phyloP scores from a whole-genome alignment of 352 stramenopile species.

The Pythium chondricola region DNA sequence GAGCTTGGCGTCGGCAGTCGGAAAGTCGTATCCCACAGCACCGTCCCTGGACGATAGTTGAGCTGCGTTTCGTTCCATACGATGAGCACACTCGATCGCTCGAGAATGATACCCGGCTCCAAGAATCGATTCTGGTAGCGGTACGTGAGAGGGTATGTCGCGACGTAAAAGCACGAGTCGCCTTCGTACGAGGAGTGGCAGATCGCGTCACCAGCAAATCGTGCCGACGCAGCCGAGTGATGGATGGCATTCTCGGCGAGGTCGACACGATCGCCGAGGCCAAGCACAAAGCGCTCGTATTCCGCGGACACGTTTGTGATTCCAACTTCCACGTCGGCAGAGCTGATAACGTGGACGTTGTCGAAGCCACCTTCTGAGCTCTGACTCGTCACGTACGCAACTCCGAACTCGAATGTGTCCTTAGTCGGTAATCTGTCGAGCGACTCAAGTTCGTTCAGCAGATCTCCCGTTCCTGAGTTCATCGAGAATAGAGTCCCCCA shows the following conservation, averaged over 20 bases:
- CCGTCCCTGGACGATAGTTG: constrained; percentile 69
- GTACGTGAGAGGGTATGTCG: constrained; percentile 52
- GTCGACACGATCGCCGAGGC: constrained; percentile 62
- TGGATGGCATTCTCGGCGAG: constrained; percentile 12
- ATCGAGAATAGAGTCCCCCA: constrained; percentile 83
- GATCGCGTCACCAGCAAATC: constrained; percentile 25
- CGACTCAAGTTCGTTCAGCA: constrained; percentile 57
- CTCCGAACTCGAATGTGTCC: constrained; percentile 77
- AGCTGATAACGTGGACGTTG: constrained; percentile 60
- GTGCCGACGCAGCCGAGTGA: neutral
- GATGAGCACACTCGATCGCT: constrained; percentile 72
- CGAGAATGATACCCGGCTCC: constrained; percentile 30
- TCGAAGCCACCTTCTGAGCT: constrained; percentile 72
- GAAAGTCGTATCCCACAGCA: constrained; percentile 75
- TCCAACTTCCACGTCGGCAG: constrained; percentile 22
- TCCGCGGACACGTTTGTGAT: constrained; percentile 25
- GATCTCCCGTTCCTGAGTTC: constrained; percentile 41
- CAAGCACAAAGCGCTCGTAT: constrained; percentile 66
- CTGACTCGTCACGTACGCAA: constrained; percentile 63
- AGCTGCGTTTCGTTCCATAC: constrained; percentile 86
- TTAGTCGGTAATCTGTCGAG: constrained; percentile 72
- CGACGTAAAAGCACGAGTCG: constrained; percentile 79
- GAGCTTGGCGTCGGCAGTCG: constrained; percentile 72
- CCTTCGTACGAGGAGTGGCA: constrained; percentile 77
- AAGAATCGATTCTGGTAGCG: constrained; percentile 23